A percentile compares a stretch with the other conserved stretches of the same genome.
phyloP scores from a whole-genome alignment of 768 basidiomycete genomes.

The Termitomyces sp. region DNA sequence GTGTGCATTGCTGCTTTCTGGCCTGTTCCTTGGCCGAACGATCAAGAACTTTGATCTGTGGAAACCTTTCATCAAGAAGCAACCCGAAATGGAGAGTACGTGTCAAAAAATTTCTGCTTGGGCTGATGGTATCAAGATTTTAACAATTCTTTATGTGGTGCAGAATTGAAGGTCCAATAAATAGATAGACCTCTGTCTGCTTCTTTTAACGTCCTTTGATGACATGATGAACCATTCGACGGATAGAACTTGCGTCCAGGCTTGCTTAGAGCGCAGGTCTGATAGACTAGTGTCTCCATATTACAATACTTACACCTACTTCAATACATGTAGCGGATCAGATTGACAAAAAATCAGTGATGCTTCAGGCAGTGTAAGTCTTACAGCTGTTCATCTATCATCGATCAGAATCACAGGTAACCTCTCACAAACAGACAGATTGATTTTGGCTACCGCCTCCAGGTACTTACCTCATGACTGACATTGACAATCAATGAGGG shows the following conservation, averaged over 20 bases:
- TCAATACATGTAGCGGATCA: neutral
- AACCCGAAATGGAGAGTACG: constrained; percentile 11
- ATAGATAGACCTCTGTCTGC: neutral
- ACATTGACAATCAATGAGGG: neutral
- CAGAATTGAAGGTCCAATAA: constrained; percentile 10
- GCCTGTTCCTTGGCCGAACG: constrained; percentile 57
- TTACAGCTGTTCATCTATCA: too few species aligned
- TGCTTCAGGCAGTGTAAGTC: neutral
- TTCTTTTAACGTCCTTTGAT: neutral
- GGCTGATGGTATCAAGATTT: neutral
- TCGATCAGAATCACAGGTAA: neutral
- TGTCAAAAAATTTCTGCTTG: neutral
- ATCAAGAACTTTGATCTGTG: constrained; percentile 54
- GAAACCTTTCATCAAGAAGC: constrained; percentile 12
- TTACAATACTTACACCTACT: neutral
- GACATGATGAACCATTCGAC: neutral
- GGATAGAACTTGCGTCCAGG: neutral
- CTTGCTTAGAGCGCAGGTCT: neutral
- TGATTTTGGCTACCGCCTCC: neutral
- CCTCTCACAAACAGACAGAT: neutral
- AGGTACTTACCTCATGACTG: neutral
- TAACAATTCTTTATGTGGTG: neutral
- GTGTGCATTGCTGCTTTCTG: constrained; percentile 61
- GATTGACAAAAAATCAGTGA: neutral
- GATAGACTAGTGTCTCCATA: neutral